phyloP scores from a whole-genome alignment of 2,329 filamentous ascomycete genomes.

The Trichoderma koningiopsis region DNA sequence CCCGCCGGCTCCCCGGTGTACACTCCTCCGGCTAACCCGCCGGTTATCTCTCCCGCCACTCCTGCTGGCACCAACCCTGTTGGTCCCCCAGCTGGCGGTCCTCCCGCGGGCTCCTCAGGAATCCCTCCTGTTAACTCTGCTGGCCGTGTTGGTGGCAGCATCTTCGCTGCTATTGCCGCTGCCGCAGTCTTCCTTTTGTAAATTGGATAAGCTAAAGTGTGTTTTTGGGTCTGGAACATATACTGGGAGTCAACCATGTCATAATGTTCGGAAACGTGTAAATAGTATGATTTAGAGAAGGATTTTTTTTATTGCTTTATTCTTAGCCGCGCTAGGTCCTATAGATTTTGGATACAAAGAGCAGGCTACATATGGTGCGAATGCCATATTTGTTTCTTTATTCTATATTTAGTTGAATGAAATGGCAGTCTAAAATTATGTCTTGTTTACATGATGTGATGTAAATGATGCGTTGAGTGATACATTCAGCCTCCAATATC shows the following conservation, averaged over 20 bases:
- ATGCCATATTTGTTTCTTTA: slow-evolving; percentile 24
- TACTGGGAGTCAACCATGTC: slow-evolving; percentile 16
- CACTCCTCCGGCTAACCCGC: slow-evolving; percentile 35
- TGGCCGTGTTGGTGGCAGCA: slow-evolving; percentile 36
- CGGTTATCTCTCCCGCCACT: slow-evolving; percentile 28
- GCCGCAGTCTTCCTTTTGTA: slow-evolving; percentile 41
- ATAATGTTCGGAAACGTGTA: slow-evolving; percentile 23
- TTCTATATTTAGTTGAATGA: slow-evolving; percentile 24
- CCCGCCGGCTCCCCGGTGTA: slow-evolving; percentile 22
- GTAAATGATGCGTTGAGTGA: background rate
- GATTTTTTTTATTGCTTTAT: slow-evolving; percentile 20
- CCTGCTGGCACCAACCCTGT: slow-evolving; percentile 20
- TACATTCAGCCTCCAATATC: background rate
- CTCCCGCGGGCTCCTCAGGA: slow-evolving; percentile 2
- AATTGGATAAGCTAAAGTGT: slow-evolving; percentile 28
- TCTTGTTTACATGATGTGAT: background rate
- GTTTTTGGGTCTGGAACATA: slow-evolving; percentile 20
- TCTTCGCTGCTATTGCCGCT: slow-evolving; percentile 38
- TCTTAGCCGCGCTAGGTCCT: slow-evolving; percentile 16
- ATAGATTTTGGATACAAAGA: slow-evolving; percentile 17
- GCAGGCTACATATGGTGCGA: slow-evolving; percentile 18
- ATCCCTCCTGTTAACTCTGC: slow-evolving; percentile 32
- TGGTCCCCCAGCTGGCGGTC: slow-evolving; percentile 12
- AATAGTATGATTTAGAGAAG: slow-evolving; percentile 25
- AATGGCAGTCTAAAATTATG: slow-evolving; percentile 14